Base-by-base conservation (phyloP, 768 basidiomycete species). In the Leucocoprinus leucothites region DNA sequence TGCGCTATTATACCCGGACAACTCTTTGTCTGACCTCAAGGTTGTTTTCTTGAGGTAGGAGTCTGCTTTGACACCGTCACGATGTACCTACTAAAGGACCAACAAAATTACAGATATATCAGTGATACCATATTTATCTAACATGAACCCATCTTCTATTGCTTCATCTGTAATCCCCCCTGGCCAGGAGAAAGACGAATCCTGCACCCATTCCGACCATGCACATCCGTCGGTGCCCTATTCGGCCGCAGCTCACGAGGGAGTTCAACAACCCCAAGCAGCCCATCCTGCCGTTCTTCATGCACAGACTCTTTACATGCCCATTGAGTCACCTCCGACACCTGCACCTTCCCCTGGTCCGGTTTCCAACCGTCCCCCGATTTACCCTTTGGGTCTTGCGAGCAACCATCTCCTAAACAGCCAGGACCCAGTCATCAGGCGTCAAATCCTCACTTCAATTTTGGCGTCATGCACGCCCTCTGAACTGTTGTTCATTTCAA, bases 401-500 rank as follows among this genome's bases (percentile, higher is more conserved):
- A 48, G 47, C 22, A 41, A 45, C 51, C 58, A 62, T 63, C 57
- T 57, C 41, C 57, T 52, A 46, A 40, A 36, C 44, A 45, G 42
- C 3, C 51, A 46, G 3, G 72, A 75, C 18, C 70, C 77, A 1
- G 56, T 68, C 5, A 64, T 72, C 9, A 77, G 85, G n/a, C 74
- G 75, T 58, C 75, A 78, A 58, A 80, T 80, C 57, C 77, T 87
- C 22, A 59, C 73, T 1, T 69, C 77, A 6, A 64, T 87, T 48
- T 70, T 87, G 8, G 64, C 68, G 50, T 76, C 79, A 36, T 84
- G 84, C 65, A 80, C 79, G 0, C 80, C 79, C 5, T 70, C 77
- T 0, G 87, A 89, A 60, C 76, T 88, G n/a, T 69, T 82, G 7
- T 87, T 81, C 70, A 74, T 89, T 60, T 86, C 85, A 0, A 75